Percentiles rank a stretch among this genome's conserved stretches.
phyloP scores from a whole-genome alignment of 345 rosid genomes.

The Diplotaxis tenuifolia region DNA sequence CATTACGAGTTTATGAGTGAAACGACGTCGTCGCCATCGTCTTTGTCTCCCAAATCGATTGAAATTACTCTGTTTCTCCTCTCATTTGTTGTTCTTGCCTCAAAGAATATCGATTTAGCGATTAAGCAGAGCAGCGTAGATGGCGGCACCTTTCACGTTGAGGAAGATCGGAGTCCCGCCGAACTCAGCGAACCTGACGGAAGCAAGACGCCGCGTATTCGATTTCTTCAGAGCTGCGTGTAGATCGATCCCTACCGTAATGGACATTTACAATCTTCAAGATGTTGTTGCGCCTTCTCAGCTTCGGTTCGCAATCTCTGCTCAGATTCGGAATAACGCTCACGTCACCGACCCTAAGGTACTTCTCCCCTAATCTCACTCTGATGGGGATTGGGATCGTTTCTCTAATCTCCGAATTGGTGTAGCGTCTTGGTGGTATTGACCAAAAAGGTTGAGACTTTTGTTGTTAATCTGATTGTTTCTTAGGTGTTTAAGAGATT shows the following conservation, averaged over 20 bases:
- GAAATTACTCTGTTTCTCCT: not conserved
- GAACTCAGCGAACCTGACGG: slow-evolving; percentile 78
- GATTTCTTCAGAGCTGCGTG: slow-evolving; percentile 82
- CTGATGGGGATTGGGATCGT: no score
- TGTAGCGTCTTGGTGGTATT: not conserved
- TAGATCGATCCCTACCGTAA: slow-evolving; percentile 70
- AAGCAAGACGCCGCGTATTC: slow-evolving; percentile 71
- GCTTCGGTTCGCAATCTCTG: slow-evolving; percentile 78
- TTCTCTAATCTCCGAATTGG: no score
- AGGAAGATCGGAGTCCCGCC: slow-evolving; percentile 71
- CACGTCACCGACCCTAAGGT: slow-evolving; percentile 86
- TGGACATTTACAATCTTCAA: slow-evolving; percentile 88
- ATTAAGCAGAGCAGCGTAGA: slow-evolving; percentile 3
- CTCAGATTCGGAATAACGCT: slow-evolving; percentile 81
- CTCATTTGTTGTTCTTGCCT: not conserved
- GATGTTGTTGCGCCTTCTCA: slow-evolving; percentile 73
- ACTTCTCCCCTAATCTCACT: not conserved
- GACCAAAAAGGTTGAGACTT: not conserved
- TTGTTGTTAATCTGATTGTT: not conserved
- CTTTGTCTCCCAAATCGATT: not conserved
- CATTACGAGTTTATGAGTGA: not conserved
- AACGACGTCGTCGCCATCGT: not conserved
- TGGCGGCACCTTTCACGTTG: slow-evolving; percentile 59
- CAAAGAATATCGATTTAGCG: not conserved
- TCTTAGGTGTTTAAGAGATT: not conserved